Conservation (phyloP, 108 stramenopile genomes). For the Nitzschia sp. region DNA sequence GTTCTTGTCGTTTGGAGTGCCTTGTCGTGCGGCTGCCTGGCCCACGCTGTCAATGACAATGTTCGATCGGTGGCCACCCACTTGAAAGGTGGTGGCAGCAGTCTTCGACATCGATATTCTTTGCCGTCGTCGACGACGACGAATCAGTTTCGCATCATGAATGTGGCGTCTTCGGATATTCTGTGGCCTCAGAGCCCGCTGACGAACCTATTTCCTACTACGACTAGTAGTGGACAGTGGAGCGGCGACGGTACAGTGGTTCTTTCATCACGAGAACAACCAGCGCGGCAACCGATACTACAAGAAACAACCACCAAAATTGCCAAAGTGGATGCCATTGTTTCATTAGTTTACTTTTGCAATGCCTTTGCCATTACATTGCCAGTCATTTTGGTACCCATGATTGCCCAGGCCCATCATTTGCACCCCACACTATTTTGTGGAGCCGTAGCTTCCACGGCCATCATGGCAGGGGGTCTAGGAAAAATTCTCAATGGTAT, state of each 20-base stretch:
- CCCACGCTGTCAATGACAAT: not conserved
- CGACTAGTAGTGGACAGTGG: not conserved
- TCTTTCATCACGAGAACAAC: no score
- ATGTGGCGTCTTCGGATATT: not conserved
- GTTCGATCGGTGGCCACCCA: not conserved
- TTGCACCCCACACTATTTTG: slow-evolving; percentile 12
- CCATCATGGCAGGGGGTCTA: slow-evolving; percentile 32
- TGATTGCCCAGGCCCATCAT: slow-evolving; percentile 21
- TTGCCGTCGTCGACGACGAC: not conserved
- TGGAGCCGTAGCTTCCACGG: slow-evolving; percentile 14
- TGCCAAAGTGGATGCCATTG: slow-evolving; percentile 7
- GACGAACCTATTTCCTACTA: not conserved
- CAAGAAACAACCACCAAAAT: not conserved
- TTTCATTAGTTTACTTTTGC: slow-evolving; percentile 37
- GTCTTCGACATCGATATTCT: not conserved
- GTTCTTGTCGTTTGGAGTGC: no score
- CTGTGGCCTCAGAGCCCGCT: not conserved
- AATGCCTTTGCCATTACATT: slow-evolving; percentile 21
- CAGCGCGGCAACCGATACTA: no score
- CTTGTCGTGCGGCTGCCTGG: not conserved
- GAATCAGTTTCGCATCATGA: not conserved
- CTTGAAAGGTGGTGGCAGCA: not conserved
- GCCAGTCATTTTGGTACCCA: slow-evolving; percentile 40
- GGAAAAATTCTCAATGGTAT: slow-evolving; percentile 55
- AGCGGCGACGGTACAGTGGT: not conserved